Conservation (phyloP, 2,329 filamentous ascomycete genomes). For the Talaromyces sp. region DNA sequence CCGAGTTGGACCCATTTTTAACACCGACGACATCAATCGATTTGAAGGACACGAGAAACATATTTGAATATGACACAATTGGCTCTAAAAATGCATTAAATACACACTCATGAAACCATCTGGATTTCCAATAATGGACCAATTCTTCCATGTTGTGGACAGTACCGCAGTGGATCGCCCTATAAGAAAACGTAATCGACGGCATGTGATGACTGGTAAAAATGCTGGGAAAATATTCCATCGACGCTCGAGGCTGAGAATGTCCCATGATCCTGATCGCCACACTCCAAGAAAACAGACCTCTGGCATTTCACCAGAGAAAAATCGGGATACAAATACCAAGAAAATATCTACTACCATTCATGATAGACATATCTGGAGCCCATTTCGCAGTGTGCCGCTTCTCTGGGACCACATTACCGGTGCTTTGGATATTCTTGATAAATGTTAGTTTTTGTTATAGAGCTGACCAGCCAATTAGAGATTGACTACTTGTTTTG, state of each 20-base stretch:
- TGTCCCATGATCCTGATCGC: not conserved
- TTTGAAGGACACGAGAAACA: not conserved
- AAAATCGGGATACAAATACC: not conserved
- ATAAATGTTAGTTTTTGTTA: constrained; percentile 5
- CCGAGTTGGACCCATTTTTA: not conserved
- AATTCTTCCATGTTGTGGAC: constrained; percentile 6
- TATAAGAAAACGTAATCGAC: constrained; percentile 1
- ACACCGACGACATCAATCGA: not conserved
- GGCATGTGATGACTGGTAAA: constrained; percentile 9
- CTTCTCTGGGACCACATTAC: not conserved
- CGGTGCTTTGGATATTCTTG: not conserved
- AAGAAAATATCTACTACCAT: not conserved
- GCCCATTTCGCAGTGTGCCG: constrained; percentile 3
- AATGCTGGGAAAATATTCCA: constrained; percentile 8
- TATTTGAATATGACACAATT: not conserved
- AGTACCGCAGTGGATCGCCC: not conserved
- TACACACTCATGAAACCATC: not conserved
- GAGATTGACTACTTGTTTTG: constrained; percentile 3
- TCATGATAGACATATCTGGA: not conserved
- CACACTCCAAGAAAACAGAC: not conserved
- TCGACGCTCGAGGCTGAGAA: constrained; percentile 2
- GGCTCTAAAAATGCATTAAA: not conserved
- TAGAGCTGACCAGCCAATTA: constrained; percentile 1
- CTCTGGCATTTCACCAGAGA: not conserved
- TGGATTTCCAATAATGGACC: not conserved